A percentile compares a stretch with the other conserved stretches of the same genome.
These are phyloP conservation scores for Gentiana dahurica DNA, from an alignment of 257 asterid species.

Conservation along the genomic window DNA sequence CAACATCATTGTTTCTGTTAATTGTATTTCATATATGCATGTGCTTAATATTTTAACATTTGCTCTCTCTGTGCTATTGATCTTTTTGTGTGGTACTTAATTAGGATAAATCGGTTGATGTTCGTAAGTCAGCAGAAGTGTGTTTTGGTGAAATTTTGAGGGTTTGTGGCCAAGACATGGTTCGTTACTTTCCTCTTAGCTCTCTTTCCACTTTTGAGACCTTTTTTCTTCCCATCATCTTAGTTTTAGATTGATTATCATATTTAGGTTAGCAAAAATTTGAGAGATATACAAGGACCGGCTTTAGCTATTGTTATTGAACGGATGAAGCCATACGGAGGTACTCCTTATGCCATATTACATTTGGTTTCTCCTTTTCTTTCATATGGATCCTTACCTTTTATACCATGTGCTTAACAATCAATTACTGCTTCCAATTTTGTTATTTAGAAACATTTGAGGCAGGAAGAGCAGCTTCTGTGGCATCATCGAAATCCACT, in stretches of 20 bases:
- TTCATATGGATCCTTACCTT: background rate
- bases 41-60: background rate
- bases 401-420: slow-evolving; percentile 1
- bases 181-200: slow-evolving; percentile 18
- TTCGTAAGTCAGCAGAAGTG: slow-evolving; percentile 93
- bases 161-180: slow-evolving; percentile 93
- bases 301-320: slow-evolving; percentile 90
- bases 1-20: background rate
- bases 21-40: background rate
- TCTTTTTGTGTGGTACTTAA: background rate
- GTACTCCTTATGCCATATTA: slow-evolving; percentile 41
- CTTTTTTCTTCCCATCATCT: slow-evolving; percentile 5
- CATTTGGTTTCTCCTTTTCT: background rate
- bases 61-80: background rate
- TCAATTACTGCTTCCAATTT: slow-evolving; percentile 9
- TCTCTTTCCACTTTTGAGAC: slow-evolving; percentile 4
- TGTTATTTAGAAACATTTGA: slow-evolving; percentile 50
- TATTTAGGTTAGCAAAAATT: slow-evolving; percentile 72
- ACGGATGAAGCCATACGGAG: slow-evolving; percentile 61
- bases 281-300: slow-evolving; percentile 91
- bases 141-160: slow-evolving; percentile 82
- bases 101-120: slow-evolving; percentile 99
- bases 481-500: slow-evolving; percentile 49
- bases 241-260: background rate
- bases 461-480: slow-evolving; percentile 45